Conservation (phyloP, 768 basidiomycete species). For the Tricholoma saponaceum region DNA sequence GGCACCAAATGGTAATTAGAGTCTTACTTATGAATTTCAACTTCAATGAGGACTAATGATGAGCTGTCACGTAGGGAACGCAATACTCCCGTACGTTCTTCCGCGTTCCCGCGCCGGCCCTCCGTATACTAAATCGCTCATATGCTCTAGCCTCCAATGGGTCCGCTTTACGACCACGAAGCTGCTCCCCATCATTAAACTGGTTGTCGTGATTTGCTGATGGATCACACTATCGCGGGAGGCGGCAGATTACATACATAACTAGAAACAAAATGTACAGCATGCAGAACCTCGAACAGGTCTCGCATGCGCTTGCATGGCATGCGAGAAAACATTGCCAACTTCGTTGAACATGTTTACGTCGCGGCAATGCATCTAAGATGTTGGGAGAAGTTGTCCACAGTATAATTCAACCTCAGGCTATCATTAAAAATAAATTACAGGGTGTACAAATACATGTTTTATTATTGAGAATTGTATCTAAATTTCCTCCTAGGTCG, state of each 20-base stretch:
- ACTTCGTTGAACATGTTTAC: neutral
- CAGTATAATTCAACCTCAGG: too few relatives aligned
- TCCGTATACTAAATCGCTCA: slow-evolving; percentile 10
- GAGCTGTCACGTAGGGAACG: slow-evolving; percentile 56
- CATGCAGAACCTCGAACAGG: neutral
- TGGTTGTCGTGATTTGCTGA: neutral
- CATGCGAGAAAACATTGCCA: too few relatives aligned
- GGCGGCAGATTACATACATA: neutral
- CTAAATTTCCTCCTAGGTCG: too few relatives aligned
- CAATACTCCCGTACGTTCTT: slow-evolving; percentile 64
- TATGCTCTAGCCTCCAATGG: slow-evolving; percentile 50
- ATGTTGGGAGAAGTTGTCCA: too few relatives aligned
- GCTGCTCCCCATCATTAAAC: slow-evolving; percentile 33
- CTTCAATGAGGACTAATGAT: slow-evolving; percentile 13
- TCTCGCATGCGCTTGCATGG: too few relatives aligned
- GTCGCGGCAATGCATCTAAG: neutral
- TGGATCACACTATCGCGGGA: neutral
- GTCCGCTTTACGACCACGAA: slow-evolving; percentile 63
- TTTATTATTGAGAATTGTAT: too few relatives aligned
- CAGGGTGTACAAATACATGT: too few relatives aligned
- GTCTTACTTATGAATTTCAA: slow-evolving; percentile 1
- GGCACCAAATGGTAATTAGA: slow-evolving; percentile 91
- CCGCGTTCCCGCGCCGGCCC: slow-evolving; percentile 1
- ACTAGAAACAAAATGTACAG: neutral
- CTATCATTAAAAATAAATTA: too few relatives aligned